phyloP scores from a whole-genome alignment of 2,329 filamentous ascomycete species.

The Blastomyces emzantsi region DNA sequence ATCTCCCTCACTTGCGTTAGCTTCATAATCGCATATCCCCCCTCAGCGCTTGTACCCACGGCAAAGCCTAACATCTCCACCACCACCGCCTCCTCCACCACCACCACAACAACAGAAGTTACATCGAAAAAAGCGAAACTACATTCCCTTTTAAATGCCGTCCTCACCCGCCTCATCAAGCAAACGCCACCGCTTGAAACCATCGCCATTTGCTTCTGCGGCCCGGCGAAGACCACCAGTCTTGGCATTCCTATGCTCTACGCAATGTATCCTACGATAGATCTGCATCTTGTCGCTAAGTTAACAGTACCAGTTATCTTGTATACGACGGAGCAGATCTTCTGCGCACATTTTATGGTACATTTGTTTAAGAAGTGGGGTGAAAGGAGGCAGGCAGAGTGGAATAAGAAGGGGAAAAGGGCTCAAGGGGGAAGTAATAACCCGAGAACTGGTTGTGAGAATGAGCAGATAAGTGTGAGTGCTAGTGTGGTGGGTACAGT shows the following conservation, averaged over 20 bases:
- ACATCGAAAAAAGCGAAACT: not conserved
- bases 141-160: constrained; percentile 10
- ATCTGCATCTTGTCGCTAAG: constrained; percentile 29
- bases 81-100: not conserved
- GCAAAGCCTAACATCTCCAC: not conserved
- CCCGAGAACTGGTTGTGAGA: not conserved
- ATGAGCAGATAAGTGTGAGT: not conserved
- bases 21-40: constrained; percentile 41
- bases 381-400: constrained; percentile 9
- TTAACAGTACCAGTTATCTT: constrained; percentile 32
- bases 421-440: not conserved
- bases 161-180: constrained; percentile 20
- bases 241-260: constrained; percentile 59
- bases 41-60: constrained; percentile 16
- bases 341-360: constrained; percentile 33
- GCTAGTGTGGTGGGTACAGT: constrained; percentile 5
- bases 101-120: not conserved
- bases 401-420: constrained; percentile 14
- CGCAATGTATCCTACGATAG: constrained; percentile 48
- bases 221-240: constrained; percentile 62
- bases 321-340: constrained; percentile 34
- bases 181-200: constrained; percentile 50
- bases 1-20: constrained; percentile 52
- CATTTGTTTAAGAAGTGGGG: constrained; percentile 29
- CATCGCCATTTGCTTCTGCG: constrained; percentile 64